Base-by-base conservation (phyloP, 1,284 basidiomycete genomes). In the Ceratobasidium sp. region DNA sequence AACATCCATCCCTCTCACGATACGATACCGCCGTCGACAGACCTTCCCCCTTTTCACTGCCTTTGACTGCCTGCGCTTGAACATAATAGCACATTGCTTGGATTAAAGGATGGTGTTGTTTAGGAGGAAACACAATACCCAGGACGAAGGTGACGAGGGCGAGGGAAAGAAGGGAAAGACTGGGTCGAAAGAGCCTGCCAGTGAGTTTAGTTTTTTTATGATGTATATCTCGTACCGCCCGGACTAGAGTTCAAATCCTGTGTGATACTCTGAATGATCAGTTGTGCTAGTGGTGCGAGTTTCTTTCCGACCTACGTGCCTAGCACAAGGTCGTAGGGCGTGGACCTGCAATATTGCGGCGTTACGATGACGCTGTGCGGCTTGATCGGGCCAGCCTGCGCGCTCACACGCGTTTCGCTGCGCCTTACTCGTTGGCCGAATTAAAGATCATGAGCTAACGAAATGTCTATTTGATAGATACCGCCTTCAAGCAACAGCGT, bases 401-500 rank as follows among this genome's bases (percentile, higher is more conserved):
- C 17, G 33, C 12, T 62, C 61, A 62, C 61, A 62, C 61, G 38
- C 61, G 23, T 62, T 20, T n/a, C 40, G n/a, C 61, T 15, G 13
- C 20, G 44, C 33, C 20, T 13, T 17, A 62, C 6, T 26, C 20
- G 17, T 15, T 42, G 28, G 10, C 12, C n/a, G 20, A n/a, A n/a
- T n/a, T 12, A 9, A 64, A 50, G 13, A 56, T n/a, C n/a, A 42
- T 38, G 15, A 52, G 62, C 71, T 75, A 17, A 75, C 61, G 17
- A 74, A 38, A 17, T 13, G 10, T 42, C 64, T 74, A 17, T 78
- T 65, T 10, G 4, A 59, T 83, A 90, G 96, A 99, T 86, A 99
- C 97, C 70, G 97, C 97, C 61, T 98, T 99, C 91, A 99, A 98
- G 87, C 98, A 99, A 85, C 98, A 99, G 86, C 94, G 98, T 77